Conservation (phyloP, 768 basidiomycete genomes). For the Rhizopogon sp. region DNA sequence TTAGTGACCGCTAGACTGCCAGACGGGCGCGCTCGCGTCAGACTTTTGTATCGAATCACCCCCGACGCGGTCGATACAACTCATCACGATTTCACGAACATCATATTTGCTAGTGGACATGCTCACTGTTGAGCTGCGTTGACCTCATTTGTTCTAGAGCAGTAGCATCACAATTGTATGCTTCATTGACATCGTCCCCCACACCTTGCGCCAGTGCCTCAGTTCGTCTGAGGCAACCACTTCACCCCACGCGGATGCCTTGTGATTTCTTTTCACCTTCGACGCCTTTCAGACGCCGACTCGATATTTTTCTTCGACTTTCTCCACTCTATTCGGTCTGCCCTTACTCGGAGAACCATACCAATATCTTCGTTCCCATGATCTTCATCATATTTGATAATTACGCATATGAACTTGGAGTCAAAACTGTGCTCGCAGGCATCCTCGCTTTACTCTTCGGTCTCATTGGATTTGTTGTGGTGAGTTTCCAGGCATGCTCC, state of each 20-base stretch:
- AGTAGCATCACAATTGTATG: not conserved
- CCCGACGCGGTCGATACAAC: not conserved
- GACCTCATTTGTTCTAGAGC: not conserved
- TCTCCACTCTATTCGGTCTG: not conserved
- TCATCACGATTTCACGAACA: not conserved
- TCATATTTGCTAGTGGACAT: not conserved
- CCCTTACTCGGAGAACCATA: not conserved
- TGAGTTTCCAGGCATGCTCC: constrained; percentile 2
- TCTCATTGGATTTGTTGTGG: constrained; percentile 20
- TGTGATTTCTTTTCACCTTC: not conserved
- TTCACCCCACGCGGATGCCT: not conserved
- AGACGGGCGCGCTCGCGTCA: not conserved
- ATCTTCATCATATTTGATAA: constrained; percentile 3
- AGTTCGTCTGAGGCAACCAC: not conserved
- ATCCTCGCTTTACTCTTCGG: constrained; percentile 18
- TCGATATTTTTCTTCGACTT: not conserved
- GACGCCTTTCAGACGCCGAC: not conserved
- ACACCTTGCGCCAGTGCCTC: not conserved
- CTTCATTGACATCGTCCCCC: not conserved
- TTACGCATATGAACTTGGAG: constrained; percentile 1
- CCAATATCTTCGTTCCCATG: not conserved
- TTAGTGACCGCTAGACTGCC: no score
- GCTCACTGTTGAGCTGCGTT: not conserved
- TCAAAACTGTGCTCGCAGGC: constrained; percentile 13
- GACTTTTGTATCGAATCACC: not conserved